Percentiles rank a stretch among this genome's conserved stretches.
Conservation (phyloP, 768 basidiomycete genomes). For the Termitomyces sp. region DNA sequence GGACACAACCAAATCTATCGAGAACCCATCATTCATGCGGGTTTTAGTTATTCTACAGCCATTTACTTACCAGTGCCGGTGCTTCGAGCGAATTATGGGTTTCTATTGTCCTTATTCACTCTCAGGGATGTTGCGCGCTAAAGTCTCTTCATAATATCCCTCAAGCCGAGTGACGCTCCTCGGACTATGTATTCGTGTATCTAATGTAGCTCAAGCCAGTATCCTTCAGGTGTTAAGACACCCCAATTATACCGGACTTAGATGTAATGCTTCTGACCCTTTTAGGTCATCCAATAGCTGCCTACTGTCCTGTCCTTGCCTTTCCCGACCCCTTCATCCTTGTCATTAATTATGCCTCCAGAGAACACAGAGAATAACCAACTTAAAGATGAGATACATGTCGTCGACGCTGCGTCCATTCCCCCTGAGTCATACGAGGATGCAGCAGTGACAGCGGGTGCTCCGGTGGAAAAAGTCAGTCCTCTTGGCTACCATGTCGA, state of each 20-base stretch:
- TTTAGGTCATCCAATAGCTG: neutral
- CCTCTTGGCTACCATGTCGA: slow-evolving; percentile 32
- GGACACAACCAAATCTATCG: no score
- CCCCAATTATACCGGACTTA: neutral
- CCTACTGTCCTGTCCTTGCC: neutral
- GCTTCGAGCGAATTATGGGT: no score
- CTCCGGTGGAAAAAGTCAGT: slow-evolving; percentile 29
- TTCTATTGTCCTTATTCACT: no score
- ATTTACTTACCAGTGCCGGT: no score
- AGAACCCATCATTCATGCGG: no score
- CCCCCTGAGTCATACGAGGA: slow-evolving; percentile 26
- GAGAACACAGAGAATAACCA: slow-evolving; percentile 6
- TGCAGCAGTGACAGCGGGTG: slow-evolving; percentile 22
- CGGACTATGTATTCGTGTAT: no score
- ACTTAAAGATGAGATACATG: slow-evolving; percentile 12
- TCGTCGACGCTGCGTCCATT: slow-evolving; percentile 13
- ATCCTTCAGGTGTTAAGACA: neutral
- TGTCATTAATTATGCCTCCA: slow-evolving; percentile 11
- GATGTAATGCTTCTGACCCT: neutral
- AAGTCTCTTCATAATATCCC: no score
- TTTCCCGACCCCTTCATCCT: neutral
- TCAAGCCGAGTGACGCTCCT: no score
- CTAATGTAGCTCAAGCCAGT: neutral
- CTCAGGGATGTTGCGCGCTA: no score
- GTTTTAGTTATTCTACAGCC: no score